phyloP scores from a whole-genome alignment of 2,329 filamentous ascomycete genomes.

The Neofusicoccum umdonicola region DNA sequence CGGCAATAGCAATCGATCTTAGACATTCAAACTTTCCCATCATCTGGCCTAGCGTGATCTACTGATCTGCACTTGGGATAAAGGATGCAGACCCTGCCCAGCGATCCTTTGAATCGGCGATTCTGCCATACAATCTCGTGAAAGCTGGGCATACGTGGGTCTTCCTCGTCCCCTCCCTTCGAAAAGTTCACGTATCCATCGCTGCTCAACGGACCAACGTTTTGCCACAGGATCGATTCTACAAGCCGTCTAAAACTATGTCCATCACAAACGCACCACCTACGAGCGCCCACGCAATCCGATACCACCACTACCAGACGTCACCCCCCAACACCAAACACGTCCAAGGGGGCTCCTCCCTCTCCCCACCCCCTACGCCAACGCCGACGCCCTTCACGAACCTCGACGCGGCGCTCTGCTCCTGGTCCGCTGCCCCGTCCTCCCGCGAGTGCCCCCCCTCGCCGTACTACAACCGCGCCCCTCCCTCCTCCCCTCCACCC shows the following conservation, averaged over 20 bases:
- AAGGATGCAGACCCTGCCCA: not conserved
- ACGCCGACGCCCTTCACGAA: not conserved
- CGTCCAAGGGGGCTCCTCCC: too few species aligned
- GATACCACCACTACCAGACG: not conserved
- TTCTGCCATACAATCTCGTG: not conserved
- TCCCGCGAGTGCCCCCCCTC: not conserved
- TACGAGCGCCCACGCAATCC: not conserved
- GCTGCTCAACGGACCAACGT: too few species aligned
- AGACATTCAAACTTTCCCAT: not conserved
- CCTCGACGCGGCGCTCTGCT: not conserved
- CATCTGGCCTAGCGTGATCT: not conserved
- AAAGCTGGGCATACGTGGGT: not conserved
- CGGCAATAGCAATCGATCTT: constrained; percentile 8
- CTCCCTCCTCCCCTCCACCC: not conserved
- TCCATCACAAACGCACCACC: not conserved
- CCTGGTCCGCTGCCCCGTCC: not conserved
- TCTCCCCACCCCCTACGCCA: not conserved
- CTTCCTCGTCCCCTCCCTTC: not conserved
- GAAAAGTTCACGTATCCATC: too few species aligned
- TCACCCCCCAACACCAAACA: not conserved
- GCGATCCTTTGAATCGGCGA: not conserved
- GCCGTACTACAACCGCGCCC: not conserved
- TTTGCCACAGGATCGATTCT: too few species aligned
- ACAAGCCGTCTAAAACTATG: not conserved
- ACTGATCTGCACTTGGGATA: not conserved